A percentile compares a stretch with the other conserved stretches of the same genome.
Conservation (phyloP, 257 asterid genomes). For the Salvia rosmarinus region DNA sequence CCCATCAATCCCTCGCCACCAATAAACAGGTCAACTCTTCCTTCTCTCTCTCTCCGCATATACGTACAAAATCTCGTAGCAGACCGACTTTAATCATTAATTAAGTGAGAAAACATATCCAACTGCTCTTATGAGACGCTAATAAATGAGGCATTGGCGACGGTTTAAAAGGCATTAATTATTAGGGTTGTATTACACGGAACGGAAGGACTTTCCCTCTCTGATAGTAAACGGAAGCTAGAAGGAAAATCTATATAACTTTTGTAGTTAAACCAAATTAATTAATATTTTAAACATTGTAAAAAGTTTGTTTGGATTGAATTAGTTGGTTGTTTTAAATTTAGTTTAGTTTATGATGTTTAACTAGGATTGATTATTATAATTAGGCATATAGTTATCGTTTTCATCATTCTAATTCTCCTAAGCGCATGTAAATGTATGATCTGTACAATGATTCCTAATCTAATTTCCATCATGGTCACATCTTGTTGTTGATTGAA, state of each 20-base stretch:
- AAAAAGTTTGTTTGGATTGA: no score
- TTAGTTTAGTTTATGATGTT: no score
- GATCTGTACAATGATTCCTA: no score
- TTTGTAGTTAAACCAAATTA: no score
- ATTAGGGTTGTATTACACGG: neutral
- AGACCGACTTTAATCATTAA: neutral
- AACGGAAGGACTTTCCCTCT: neutral
- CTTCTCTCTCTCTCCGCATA: constrained; percentile 32
- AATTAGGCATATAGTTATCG: no score
- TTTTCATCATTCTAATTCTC: no score
- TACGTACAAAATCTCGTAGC: constrained; percentile 15
- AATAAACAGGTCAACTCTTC: constrained; percentile 43
- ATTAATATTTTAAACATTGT: no score
- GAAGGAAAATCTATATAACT: neutral
- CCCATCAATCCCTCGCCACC: constrained; percentile 23
- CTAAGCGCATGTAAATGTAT: no score
- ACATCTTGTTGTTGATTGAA: no score
- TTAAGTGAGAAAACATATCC: neutral
- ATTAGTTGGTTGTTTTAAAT: no score
- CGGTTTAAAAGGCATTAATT: constrained; percentile 33
- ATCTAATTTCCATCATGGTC: no score
- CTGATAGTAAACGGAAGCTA: neutral
- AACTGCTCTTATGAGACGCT: neutral
- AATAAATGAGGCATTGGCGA: constrained; percentile 36
- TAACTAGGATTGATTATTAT: no score